Evolutionary conservation across 2,329 filamentous ascomycete species (phyloP), one percentile per base, ranked within the genome.

Genomic region (Dactylella cylindrospora): DNA sequence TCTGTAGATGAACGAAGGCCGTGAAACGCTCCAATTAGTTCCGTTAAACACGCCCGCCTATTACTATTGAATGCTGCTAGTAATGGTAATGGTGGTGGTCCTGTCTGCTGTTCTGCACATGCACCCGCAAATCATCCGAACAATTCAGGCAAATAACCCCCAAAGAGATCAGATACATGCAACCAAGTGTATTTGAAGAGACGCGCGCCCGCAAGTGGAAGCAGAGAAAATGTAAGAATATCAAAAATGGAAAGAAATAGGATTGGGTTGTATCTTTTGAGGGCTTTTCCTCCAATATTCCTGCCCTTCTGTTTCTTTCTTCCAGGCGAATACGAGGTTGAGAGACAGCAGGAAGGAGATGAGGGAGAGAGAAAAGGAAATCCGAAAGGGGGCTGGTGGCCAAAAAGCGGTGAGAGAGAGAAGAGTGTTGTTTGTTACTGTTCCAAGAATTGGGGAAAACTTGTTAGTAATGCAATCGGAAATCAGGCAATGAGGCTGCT

Each of bases 311-410:
- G 47, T 17, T 23, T 29, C 19, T 19, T 38, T 47, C 32, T 47
- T 15, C 44, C 44, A 49, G 50, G 52, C 52, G 52, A 57, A 57
- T 57, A 57, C 52, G 52, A 57, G 31, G 43, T 23, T 28, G 26
- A 25, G 32, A 28, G 9, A 29, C 31, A 17, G 26, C 23, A 19
- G 20, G 38, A 44, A 32, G 52, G 13, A 15, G 23, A 44, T 15
- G 43, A 29, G 28, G 22, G 17, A 19, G 31, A 22, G 20, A 22
- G 19, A 17, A 25, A 26, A 32, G 31, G 23, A 31, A 17, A 17
- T 19, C 17, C 19, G 45, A 52, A 60, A 46, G 54, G 54, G 54
- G 54, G 54, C 46, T 60, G 46, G 46, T 49, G 43, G 17, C n/a
- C n/a, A n/a, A n/a, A n/a, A n/a, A n/a, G n/a, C n/a, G n/a, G n/a